Evolutionary conservation across 2,329 filamentous ascomycete genomes (phyloP).

Genomic region (Dactylonectria macrodidyma): DNA sequence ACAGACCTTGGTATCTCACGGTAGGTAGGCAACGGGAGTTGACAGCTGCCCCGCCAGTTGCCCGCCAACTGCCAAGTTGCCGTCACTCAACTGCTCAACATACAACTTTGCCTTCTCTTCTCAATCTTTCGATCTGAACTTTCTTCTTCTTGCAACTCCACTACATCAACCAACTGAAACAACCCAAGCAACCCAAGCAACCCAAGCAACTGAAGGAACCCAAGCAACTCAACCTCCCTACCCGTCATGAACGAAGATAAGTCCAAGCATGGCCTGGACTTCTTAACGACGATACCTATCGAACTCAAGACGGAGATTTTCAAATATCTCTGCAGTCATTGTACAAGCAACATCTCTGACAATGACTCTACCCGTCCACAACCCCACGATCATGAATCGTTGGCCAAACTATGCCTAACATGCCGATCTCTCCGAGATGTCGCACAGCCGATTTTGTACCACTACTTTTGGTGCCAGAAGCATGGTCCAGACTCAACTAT

Average conservation of each 20-base stretch:
- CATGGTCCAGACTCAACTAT: not conserved
- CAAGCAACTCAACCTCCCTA: too few relatives aligned
- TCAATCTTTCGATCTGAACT: too few relatives aligned
- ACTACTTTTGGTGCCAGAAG: not conserved
- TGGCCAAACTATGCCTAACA: conserved; percentile 13
- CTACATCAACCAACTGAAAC: too few relatives aligned
- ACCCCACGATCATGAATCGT: not conserved
- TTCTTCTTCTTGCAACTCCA: too few relatives aligned
- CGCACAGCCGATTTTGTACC: not conserved
- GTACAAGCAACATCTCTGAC: not conserved
- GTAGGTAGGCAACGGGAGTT: not conserved
- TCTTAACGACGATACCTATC: not conserved
- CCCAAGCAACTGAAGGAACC: too few relatives aligned
- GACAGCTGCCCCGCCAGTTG: not conserved
- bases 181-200: too few relatives aligned
- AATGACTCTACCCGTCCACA: not conserved
- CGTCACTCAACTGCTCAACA: not conserved
- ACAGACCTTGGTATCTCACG: too few relatives aligned
- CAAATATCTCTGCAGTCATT: conserved; percentile 37
- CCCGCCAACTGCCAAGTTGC: not conserved
- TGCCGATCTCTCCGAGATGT: not conserved
- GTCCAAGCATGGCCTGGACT: too few relatives aligned
- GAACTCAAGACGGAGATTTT: conserved; percentile 54
- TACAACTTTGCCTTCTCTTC: not conserved
- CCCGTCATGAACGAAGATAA: too few relatives aligned